Evolutionary conservation across 2,329 filamentous ascomycete species (phyloP).

Genomic region (Kalaharituber pfeilii): DNA sequence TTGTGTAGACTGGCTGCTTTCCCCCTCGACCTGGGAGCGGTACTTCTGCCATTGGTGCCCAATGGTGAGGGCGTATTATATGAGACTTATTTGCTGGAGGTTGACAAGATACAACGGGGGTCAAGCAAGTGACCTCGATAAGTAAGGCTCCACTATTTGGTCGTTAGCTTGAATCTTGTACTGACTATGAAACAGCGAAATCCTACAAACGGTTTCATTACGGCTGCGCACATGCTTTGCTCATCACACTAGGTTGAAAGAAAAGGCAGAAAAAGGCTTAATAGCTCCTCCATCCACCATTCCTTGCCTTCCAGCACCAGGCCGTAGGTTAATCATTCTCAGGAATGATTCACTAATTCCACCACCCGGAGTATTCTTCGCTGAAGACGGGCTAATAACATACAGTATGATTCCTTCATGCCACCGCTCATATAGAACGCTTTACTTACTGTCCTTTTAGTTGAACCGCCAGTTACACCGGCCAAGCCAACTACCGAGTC

Average conservation of each 20-base stretch:
- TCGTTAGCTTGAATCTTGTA: background rate
- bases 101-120: constrained; percentile 59
- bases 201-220: constrained; percentile 49
- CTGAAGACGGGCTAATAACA: background rate
- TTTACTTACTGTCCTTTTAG: too few species aligned
- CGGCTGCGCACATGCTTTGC: constrained; percentile 59
- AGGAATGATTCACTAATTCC: constrained; percentile 46
- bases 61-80: constrained; percentile 86
- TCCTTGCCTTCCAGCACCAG: constrained; percentile 70
- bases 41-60: constrained; percentile 91
- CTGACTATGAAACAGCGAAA: constrained; percentile 36
- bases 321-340: constrained; percentile 74
- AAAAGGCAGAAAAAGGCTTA: constrained; percentile 40
- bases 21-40: constrained; percentile 55
- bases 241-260: constrained; percentile 59
- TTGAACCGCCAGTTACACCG: background rate
- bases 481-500: background rate
- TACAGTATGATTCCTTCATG: background rate
- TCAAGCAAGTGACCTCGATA: constrained; percentile 15
- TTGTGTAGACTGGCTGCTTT: constrained; percentile 58
- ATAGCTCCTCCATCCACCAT: constrained; percentile 51
- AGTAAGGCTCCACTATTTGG: background rate
- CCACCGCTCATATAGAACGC: too few species aligned
- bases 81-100: constrained; percentile 79
- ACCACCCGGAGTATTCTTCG: background rate